phyloP scores from a whole-genome alignment of 2,329 filamentous ascomycete genomes.

The Zelopaecilomyces penicillatus region DNA sequence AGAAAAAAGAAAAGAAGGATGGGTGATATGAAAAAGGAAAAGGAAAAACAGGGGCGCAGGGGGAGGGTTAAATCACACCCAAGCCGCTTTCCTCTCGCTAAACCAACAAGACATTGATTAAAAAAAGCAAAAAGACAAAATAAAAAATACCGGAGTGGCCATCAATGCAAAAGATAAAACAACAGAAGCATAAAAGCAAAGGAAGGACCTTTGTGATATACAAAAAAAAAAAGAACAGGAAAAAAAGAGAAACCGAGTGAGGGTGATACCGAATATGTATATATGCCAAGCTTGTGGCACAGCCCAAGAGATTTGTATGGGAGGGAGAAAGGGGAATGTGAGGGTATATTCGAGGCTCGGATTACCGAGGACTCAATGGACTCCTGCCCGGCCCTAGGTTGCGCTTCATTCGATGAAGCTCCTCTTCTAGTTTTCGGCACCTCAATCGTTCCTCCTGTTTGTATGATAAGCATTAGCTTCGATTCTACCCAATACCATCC shows the following conservation, averaged over 20 bases:
- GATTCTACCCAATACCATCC: not conserved
- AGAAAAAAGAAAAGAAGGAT: conserved; percentile 1
- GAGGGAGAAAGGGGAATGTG: not conserved
- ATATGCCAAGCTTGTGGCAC: not conserved
- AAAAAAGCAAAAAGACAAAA: not conserved
- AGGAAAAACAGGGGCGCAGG: no score
- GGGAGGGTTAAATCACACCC: not conserved
- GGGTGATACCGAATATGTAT: not conserved
- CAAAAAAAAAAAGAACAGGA: conserved; percentile 9
- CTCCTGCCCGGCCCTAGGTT: conserved; percentile 34
- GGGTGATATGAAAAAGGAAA: no score
- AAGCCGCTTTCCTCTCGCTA: not conserved
- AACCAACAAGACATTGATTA: not conserved
- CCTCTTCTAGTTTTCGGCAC: conserved; percentile 42
- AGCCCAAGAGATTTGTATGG: not conserved
- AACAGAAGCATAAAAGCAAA: conserved; percentile 1
- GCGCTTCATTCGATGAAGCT: conserved; percentile 36
- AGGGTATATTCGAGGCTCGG: not conserved
- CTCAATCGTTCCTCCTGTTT: conserved; percentile 42
- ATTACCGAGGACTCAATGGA: conserved; percentile 31
- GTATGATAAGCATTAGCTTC: conserved; percentile 18
- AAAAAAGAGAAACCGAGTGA: not conserved
- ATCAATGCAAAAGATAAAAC: conserved; percentile 2
- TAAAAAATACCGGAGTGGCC: not conserved
- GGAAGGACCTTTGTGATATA: conserved; percentile 3